These are phyloP conservation scores for Xylariales sp. DNA, from an alignment of 2,329 filamentous ascomycete species.

Conservation along the genomic window DNA sequence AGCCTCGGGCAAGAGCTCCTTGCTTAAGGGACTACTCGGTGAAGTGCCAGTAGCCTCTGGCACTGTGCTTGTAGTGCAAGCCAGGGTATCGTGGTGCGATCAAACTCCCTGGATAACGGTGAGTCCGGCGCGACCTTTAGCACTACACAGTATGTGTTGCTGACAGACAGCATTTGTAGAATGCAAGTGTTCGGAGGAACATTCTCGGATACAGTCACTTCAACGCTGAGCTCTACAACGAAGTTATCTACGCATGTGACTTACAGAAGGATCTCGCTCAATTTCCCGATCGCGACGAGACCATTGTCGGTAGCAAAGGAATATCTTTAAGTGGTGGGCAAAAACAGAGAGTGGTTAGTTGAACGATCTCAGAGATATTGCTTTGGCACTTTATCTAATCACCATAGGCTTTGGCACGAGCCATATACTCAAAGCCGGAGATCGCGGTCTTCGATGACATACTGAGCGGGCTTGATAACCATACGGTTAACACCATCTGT, in stretches of 20 bases:
- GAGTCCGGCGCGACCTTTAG: background rate
- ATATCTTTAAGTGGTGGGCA: slow-evolving; percentile 24
- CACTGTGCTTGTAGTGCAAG: background rate
- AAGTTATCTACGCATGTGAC: slow-evolving; percentile 23
- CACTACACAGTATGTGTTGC: background rate
- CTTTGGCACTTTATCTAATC: slow-evolving; percentile 5
- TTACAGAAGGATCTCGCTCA: slow-evolving; percentile 17
- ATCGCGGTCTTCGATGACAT: slow-evolving; percentile 30
- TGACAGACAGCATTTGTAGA: slow-evolving; percentile 11
- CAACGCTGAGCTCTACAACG: slow-evolving; percentile 25
- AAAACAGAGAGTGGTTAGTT: slow-evolving; percentile 21
- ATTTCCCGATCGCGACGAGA: slow-evolving; percentile 15
- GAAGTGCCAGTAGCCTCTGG: slow-evolving; percentile 2
- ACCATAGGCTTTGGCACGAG: slow-evolving; percentile 30
- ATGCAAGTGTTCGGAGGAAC: slow-evolving; percentile 25
- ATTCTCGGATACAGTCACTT: slow-evolving; percentile 22
- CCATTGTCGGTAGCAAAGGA: slow-evolving; percentile 14
- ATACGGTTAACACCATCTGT: slow-evolving; percentile 23
- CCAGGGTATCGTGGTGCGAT: slow-evolving; percentile 6
- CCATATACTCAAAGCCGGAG: slow-evolving; percentile 23
- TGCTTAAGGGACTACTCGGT: slow-evolving; percentile 6
- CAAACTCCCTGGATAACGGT: slow-evolving; percentile 6
- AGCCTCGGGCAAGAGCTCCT: slow-evolving; percentile 5
- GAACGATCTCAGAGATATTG: background rate
- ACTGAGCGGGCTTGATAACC: slow-evolving; percentile 29